Evolutionary conservation across 192 early-diverging fungal genomes (phyloP).

Genomic region (Mortierella claussenii): DNA sequence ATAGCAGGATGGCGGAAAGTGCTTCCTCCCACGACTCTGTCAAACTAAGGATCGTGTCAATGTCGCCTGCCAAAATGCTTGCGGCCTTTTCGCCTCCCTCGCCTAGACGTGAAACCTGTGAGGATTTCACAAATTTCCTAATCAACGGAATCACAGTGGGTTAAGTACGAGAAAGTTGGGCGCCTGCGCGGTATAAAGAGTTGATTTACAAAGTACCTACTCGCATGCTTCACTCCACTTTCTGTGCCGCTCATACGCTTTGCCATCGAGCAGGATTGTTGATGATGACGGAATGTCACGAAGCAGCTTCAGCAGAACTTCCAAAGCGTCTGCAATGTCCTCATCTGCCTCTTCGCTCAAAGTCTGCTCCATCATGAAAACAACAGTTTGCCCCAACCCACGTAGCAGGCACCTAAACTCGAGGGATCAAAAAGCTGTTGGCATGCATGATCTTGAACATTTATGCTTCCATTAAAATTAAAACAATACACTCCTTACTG

Average conservation of each 20-base stretch:
- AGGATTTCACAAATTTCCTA: constrained; percentile 28
- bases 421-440: too few species aligned
- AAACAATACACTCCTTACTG: constrained; percentile 10
- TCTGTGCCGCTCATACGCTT: constrained; percentile 4
- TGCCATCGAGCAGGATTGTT: constrained; percentile 11
- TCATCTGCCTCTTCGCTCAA: constrained; percentile 36
- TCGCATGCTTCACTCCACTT: constrained; percentile 39
- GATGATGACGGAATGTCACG: constrained; percentile 19
- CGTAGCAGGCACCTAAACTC: constrained; percentile 31
- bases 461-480: not conserved
- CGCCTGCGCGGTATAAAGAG: too few species aligned
- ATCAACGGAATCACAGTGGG: not conserved
- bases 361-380: constrained; percentile 40
- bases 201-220: constrained; percentile 18
- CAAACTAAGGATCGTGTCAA: constrained; percentile 46
- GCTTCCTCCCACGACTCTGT: constrained; percentile 63
- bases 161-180: too few species aligned
- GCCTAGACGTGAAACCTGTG: constrained; percentile 13
- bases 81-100: constrained; percentile 7
- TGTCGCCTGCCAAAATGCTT: constrained; percentile 47
- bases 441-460: too few species aligned
- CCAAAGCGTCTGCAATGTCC: constrained; percentile 20
- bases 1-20: constrained; percentile 61
- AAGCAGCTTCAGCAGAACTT: constrained; percentile 19
- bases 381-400: constrained; percentile 22